Evolutionary conservation across 257 asterid genomes (phyloP), one percentile per base, ranked within the genome.

Genomic region (Ilex asprella): DNA sequence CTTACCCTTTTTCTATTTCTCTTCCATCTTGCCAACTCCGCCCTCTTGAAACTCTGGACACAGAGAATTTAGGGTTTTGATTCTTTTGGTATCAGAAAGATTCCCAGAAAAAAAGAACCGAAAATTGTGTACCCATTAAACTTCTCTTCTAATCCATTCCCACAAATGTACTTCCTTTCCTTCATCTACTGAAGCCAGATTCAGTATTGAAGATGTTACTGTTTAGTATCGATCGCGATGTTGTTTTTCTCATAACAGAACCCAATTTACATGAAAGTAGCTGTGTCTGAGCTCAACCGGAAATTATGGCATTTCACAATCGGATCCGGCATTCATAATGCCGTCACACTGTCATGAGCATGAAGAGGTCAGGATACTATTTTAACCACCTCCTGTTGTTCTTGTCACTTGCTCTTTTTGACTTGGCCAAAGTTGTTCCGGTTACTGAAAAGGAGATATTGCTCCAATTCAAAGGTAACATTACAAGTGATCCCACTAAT

Each of bases 371-470:
- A 77, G 95, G 96, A 82, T 77, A 75, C 64, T 49, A 61, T 66
- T 71, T 63, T 69, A 74, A 73, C 57, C 81, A 68, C 69, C 69
- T 86, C 62, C 72, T 76, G 50, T 61, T 80, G 64, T 64, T 85
- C 62, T 78, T 64, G 71, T 70, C 47, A 51, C 64, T 81, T 51
- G 83, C 71, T 65, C 74, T 84, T 68, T 61, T 81, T 70, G 65
- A 74, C 39, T 67, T 73, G 75, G 54, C 67, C 51, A 2, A 63
- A 6, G 91, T 79, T 58, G 79, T 85, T 59, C 74, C 87, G 51
- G 68, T 89, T 56, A 75, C 94, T 61, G 97, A 93, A 68, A 87
- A 85, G 78, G 97, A 89, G 84, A 87, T 93, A 75, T 70, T 89
- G 72, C 95, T 89, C 73, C 92, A 83, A 76, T 93, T 93, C 72